Conservation (phyloP, 805 yeast genomes). For the Candida wancherniae region DNA sequence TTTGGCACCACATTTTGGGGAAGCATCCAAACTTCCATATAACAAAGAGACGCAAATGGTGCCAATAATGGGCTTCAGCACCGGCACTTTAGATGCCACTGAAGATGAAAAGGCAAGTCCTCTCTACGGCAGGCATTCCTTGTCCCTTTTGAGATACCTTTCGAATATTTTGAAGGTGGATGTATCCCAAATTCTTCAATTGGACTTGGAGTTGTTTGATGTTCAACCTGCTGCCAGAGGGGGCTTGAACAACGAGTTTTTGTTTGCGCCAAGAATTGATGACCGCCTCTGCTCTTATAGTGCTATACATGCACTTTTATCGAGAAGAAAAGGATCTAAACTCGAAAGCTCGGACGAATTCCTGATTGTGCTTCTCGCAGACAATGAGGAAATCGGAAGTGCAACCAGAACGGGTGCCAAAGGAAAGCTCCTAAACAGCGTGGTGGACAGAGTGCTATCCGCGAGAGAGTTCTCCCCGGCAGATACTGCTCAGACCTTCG, state of each 20-base stretch:
- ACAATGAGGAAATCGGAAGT: conserved; percentile 42
- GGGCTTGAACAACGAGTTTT: conserved; percentile 33
- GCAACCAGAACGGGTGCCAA: conserved; percentile 36
- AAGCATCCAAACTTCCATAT: conserved; percentile 23
- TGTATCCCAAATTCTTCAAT: conserved; percentile 22
- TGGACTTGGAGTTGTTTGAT: conserved; percentile 37
- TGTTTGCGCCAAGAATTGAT: conserved; percentile 37
- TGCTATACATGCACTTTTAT: conserved; percentile 31
- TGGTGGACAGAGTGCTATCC: conserved; percentile 14
- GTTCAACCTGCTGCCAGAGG: conserved; percentile 34
- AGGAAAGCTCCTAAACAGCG: conserved; percentile 27
- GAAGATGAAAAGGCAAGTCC: conserved; percentile 26
- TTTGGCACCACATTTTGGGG: conserved; percentile 36
- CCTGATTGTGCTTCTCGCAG: conserved; percentile 30
- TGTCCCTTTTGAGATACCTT: conserved; percentile 29
- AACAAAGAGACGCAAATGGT: conserved; percentile 36
- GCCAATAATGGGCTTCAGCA: conserved; percentile 32
- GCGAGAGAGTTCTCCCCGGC: conserved; percentile 5
- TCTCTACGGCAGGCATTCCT: conserved; percentile 27
- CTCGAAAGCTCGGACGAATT: conserved; percentile 25
- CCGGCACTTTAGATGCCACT: conserved; percentile 16
- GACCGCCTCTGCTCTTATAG: conserved; percentile 39
- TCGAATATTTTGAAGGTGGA: conserved; percentile 20
- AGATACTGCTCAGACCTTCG: conserved; percentile 15
- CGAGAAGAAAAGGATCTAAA: conserved; percentile 5